phyloP scores from a whole-genome alignment of 2,329 filamentous ascomycete genomes.

The Sarocladiaceae sp. region DNA sequence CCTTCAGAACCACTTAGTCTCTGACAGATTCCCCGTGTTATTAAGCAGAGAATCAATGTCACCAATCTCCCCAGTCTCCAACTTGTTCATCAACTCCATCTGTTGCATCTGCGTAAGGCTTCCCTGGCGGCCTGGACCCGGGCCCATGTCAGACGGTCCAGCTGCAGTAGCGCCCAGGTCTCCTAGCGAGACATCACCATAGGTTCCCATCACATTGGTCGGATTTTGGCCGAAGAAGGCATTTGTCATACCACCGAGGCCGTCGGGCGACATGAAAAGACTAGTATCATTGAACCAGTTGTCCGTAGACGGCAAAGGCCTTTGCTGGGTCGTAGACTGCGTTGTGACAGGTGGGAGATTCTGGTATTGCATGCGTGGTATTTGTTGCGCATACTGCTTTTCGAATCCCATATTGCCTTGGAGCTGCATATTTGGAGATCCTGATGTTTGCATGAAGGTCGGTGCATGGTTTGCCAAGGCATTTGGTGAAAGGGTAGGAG shows the following conservation, averaged over 20 bases:
- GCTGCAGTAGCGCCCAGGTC: conserved; percentile 17
- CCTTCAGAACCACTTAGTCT: conserved; percentile 24
- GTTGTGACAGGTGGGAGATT: conserved; percentile 26
- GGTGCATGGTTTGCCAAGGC: background rate
- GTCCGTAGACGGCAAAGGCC: conserved; percentile 39
- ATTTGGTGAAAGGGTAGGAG: background rate
- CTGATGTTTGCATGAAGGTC: background rate
- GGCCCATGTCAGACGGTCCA: conserved; percentile 23
- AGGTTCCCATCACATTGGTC: conserved; percentile 23
- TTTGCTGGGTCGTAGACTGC: conserved; percentile 31
- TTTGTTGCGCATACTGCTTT: conserved; percentile 15
- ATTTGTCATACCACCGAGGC: conserved; percentile 37
- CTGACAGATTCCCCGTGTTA: conserved; percentile 32
- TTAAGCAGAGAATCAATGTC: conserved; percentile 57
- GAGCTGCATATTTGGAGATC: background rate
- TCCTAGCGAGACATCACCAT: conserved; percentile 24
- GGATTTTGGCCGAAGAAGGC: conserved; percentile 37
- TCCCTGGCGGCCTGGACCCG: conserved; percentile 52
- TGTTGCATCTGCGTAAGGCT: conserved; percentile 78
- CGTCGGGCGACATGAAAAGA: conserved; percentile 50
- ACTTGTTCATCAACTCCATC: conserved; percentile 73
- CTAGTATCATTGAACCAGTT: conserved; percentile 53
- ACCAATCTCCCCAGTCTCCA: conserved; percentile 64
- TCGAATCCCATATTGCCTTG: background rate
- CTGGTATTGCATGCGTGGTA: conserved; percentile 7